These are phyloP conservation scores for Podospora australis DNA, from an alignment of 495 filamentous ascomycete genomes.

Conservation along the genomic window DNA sequence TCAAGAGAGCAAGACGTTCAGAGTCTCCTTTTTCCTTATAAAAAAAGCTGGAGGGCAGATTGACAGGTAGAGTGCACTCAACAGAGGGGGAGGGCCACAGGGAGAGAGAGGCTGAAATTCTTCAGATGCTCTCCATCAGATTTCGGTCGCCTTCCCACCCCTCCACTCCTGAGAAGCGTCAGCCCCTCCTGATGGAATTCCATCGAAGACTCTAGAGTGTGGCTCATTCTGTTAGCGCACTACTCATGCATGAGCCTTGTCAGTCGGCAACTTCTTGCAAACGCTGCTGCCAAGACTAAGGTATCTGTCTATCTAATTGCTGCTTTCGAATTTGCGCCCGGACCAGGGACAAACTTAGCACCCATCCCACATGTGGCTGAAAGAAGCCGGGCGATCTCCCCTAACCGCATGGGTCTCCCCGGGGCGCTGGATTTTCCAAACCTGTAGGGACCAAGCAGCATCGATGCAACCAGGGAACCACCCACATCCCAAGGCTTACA, in stretches of 20 bases:
- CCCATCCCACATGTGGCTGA: neutral
- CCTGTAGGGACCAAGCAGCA: too few species aligned
- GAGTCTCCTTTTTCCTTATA: neutral
- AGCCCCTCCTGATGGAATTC: constrained; percentile 35
- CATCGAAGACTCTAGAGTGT: constrained; percentile 33
- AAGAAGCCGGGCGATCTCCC: too few species aligned
- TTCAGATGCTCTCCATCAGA: constrained; percentile 16
- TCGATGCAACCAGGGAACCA: neutral
- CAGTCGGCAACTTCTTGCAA: neutral
- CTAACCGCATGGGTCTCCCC: too few species aligned
- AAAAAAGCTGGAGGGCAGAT: constrained; percentile 6
- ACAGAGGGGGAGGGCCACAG: constrained; percentile 2
- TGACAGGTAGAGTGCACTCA: constrained; percentile 21
- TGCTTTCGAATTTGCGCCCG: too few species aligned
- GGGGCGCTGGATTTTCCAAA: too few species aligned
- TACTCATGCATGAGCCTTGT: constrained; percentile 5
- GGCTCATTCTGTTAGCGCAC: constrained; percentile 25
- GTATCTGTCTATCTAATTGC: constrained; percentile 15
- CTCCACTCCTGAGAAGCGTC: constrained; percentile 16
- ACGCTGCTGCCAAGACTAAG: neutral
- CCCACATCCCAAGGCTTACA: neutral
- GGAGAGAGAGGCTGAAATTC: constrained; percentile 29
- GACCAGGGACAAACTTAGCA: too few species aligned
- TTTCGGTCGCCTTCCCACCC: constrained; percentile 23
- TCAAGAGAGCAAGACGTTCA: neutral